Conservation (phyloP, 371 early-diverging fungal genomes). For the Mucor racemosus region DNA sequence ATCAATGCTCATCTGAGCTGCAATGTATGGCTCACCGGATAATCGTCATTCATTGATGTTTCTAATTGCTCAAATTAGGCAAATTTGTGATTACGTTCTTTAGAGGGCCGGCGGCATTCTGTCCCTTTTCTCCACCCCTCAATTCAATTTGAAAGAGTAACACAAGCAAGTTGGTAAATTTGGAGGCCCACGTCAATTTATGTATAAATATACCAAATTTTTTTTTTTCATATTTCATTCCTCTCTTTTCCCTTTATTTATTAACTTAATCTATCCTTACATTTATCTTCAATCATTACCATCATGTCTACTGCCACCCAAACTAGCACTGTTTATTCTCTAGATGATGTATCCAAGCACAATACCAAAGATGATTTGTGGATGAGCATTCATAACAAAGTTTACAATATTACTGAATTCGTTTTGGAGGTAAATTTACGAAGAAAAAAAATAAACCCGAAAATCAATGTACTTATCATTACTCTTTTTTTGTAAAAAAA, state of each 20-base stretch:
- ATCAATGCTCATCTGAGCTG: slow-evolving; percentile 7
- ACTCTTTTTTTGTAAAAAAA: neutral
- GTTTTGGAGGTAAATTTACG: slow-evolving; percentile 61
- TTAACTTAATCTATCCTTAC: neutral
- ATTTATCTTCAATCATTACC: neutral
- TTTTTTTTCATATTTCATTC: neutral
- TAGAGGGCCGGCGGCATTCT: neutral
- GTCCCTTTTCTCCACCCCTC: neutral
- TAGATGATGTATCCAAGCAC: slow-evolving; percentile 67
- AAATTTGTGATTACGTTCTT: slow-evolving; percentile 3
- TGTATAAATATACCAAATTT: slow-evolving; percentile 5
- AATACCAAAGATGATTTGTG: slow-evolving; percentile 60
- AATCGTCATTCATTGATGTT: neutral
- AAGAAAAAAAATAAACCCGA: neutral
- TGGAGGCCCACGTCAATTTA: slow-evolving; percentile 1
- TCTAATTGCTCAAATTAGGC: neutral
- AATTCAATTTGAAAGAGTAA: neutral
- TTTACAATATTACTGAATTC: slow-evolving; percentile 84
- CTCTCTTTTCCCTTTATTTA: neutral
- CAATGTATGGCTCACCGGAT: neutral
- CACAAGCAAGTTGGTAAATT: neutral
- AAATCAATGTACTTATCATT: neutral
- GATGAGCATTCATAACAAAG: slow-evolving; percentile 82
- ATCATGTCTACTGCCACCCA: slow-evolving; percentile 25
- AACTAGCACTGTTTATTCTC: slow-evolving; percentile 26